Conservation (phyloP, 805 yeast species). For the Yamadazyma sp. region DNA sequence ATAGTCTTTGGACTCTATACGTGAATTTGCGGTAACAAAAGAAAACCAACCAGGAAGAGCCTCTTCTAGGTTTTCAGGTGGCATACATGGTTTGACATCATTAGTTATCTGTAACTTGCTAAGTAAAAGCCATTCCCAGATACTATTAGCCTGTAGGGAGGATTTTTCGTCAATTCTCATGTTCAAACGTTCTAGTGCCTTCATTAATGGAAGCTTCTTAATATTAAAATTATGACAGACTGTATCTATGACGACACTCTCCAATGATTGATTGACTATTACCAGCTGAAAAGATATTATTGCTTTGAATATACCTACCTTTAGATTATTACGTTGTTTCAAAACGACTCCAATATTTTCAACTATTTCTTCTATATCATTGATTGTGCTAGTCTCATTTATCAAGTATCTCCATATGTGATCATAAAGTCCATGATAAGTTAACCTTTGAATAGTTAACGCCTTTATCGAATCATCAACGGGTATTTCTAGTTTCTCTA, state of each 20-base stretch:
- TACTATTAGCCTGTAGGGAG: too few species aligned
- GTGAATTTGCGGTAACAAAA: neutral
- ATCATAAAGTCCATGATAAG: conserved; percentile 29
- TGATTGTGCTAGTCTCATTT: conserved; percentile 24
- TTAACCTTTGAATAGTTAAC: conserved; percentile 24
- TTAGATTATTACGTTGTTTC: conserved; percentile 15
- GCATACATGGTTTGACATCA: neutral
- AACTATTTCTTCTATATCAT: conserved; percentile 36
- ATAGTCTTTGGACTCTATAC: neutral
- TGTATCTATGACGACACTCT: conserved; percentile 7
- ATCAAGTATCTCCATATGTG: conserved; percentile 29
- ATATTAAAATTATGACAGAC: conserved; percentile 8
- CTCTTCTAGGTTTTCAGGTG: neutral
- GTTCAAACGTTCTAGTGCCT: too few species aligned
- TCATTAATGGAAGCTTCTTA: neutral
- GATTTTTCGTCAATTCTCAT: too few species aligned
- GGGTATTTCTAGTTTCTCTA: conserved; percentile 14
- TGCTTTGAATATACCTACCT: conserved; percentile 25
- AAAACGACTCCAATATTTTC: conserved; percentile 23
- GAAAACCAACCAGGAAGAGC: conserved; percentile 11
- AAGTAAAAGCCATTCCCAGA: conserved; percentile 5
- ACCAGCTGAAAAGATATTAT: conserved; percentile 14
- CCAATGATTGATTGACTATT: conserved; percentile 8
- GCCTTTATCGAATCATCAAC: conserved; percentile 18
- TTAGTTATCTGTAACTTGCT: neutral